phyloP scores from a whole-genome alignment of 176 grass and related monocot species.

The Elaeis guineensis region DNA sequence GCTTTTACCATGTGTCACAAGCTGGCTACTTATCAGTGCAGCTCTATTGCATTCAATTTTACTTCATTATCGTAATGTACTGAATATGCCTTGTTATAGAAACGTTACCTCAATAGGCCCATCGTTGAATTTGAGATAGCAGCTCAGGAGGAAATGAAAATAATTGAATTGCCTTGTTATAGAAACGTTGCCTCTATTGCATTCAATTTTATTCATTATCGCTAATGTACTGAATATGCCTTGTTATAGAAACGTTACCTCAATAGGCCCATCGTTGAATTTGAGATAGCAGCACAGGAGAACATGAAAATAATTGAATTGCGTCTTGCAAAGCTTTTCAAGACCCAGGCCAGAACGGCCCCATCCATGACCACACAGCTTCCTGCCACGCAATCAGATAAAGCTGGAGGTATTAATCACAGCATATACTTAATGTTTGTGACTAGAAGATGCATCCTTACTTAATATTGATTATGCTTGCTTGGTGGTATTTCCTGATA shows the following conservation, averaged over 20 bases:
- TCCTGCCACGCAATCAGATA: slow-evolving; percentile 13
- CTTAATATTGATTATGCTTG: neutral
- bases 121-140: slow-evolving; percentile 81
- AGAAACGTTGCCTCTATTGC: slow-evolving; percentile 36
- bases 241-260: slow-evolving; percentile 60
- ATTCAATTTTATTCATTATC: too few species aligned
- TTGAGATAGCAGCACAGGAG: slow-evolving; percentile 82
- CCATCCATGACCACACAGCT: slow-evolving; percentile 7
- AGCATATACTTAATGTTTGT: too few species aligned
- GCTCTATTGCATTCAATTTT: too few species aligned
- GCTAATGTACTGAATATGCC: too few species aligned
- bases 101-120: too few species aligned
- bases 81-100: slow-evolving; percentile 32
- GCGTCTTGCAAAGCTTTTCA: slow-evolving; percentile 66
- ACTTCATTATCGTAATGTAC: too few species aligned
- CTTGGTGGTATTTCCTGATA: too few species aligned
- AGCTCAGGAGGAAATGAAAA: slow-evolving; percentile 86
- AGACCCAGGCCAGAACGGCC: slow-evolving; percentile 20
- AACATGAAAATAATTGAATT: slow-evolving; percentile 82
- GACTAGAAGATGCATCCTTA: too few species aligned
- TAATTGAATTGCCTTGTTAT: slow-evolving; percentile 57
- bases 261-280: too few species aligned
- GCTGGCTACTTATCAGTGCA: too few species aligned
- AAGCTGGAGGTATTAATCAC: too few species aligned
- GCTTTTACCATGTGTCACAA: too few species aligned